Conservation (phyloP, 345 rosid genomes). For the Arabis hirsuta region DNA sequence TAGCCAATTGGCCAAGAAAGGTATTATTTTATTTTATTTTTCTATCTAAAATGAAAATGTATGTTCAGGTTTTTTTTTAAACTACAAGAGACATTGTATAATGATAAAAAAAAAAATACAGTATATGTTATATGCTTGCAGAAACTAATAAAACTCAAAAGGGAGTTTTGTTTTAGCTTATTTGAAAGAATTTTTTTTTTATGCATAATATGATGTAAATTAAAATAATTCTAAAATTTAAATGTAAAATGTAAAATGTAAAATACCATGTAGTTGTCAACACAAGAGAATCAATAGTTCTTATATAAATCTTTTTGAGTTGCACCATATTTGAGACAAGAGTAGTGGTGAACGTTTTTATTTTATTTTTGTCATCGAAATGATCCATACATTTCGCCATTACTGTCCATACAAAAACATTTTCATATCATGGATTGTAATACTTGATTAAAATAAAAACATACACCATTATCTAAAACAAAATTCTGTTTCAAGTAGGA, state of each 20-base stretch:
- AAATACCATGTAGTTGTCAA: too few species aligned
- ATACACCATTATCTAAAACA: neutral
- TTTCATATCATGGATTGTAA: neutral
- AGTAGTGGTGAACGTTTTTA: neutral
- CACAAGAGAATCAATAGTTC: too few species aligned
- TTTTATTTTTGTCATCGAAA: neutral
- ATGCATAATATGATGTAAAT: too few species aligned
- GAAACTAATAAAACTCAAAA: neutral
- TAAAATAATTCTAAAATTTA: too few species aligned
- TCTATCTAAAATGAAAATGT: neutral
- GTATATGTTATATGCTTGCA: neutral
- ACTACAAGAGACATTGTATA: neutral
- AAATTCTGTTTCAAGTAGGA: neutral
- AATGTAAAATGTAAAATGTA: too few species aligned
- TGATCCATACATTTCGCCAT: neutral
- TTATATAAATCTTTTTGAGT: neutral
- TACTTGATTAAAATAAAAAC: neutral
- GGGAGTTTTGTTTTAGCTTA: neutral
- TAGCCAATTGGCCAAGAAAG: constrained; percentile 7
- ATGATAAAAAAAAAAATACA: too few species aligned
- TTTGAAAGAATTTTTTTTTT: too few species aligned
- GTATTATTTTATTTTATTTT: neutral
- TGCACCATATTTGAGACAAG: neutral
- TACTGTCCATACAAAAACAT: neutral
- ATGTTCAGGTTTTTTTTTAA: neutral